Base-by-base conservation (phyloP, 2,329 filamentous ascomycete species). In the Sarocladium strictum region DNA sequence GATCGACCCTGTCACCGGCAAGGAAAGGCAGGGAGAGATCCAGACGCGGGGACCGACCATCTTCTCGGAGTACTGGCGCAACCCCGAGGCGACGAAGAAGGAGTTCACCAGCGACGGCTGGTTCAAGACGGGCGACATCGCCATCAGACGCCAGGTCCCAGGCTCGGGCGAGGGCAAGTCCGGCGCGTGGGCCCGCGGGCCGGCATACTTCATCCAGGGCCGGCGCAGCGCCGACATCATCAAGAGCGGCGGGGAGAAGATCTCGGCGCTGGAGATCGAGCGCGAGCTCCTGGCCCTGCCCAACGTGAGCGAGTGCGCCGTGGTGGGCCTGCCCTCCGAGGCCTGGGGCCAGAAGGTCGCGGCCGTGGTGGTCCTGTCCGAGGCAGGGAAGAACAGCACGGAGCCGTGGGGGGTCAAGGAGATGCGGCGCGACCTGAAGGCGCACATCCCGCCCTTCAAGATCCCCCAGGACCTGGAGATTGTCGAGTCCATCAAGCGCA, bases 101-200 rank as follows among this genome's bases (percentile, higher is more conserved):
- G 90, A 94, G 59, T 96, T 96, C 64, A 85, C 89, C 1, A 5
- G 12, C 3, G 41, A 23, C 19, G 41, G 19, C 10, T 97, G 93
- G 92, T 99, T 99, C 79, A 95, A 90, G 72, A 99, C 94, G 0
- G 94, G 94, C 37, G 94, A 99, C 68, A 86, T 99, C 3, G 93
- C 94, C 2, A 79, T 90, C 10, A 77, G 83, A 15, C 73, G 81
- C 2, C 60, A 67, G 24, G 77, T 82, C 2, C 64, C 74, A 0
- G 76, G 82, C 2, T 63, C 74, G 0, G 65, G 67, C 7, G 17
- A 38, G 35, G 35, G 35, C 35, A 38, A 38, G 35, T 61, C 65
- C 1, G 75, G 79, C 49, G 65, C 71, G 3, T 89, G 86, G 85
- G 79, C 84, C 2, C 71, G 69, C 27, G 86, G 87, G 3, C 79